phyloP scores from a whole-genome alignment of 768 basidiomycete genomes.

The Termitomyces sp. region DNA sequence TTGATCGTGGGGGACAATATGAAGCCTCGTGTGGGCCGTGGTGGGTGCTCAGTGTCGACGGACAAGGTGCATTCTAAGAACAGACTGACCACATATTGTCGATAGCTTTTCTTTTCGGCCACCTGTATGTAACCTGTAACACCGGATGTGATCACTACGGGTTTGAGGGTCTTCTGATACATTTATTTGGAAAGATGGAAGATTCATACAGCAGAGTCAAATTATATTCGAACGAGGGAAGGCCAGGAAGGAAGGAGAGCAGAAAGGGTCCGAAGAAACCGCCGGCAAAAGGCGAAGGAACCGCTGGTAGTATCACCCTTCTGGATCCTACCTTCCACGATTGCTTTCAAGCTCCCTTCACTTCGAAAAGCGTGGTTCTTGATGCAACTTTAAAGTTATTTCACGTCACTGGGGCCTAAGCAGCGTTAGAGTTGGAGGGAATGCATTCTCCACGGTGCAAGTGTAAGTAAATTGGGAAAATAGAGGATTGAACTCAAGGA shows the following conservation, averaged over 20 bases:
- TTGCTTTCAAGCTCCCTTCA: neutral
- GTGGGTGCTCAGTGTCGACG: too few species aligned
- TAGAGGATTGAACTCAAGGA: too few species aligned
- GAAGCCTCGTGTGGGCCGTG: neutral
- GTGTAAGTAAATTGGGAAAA: neutral
- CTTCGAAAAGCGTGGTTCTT: neutral
- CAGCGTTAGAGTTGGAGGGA: neutral
- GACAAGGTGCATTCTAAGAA: neutral
- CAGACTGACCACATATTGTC: neutral
- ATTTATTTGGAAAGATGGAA: too few species aligned
- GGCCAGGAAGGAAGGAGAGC: neutral
- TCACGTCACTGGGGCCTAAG: neutral
- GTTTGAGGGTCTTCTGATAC: neutral
- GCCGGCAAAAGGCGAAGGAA: too few species aligned
- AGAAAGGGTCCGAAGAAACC: neutral
- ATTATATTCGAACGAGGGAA: neutral
- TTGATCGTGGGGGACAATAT: neutral
- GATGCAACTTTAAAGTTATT: neutral
- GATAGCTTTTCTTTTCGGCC: neutral
- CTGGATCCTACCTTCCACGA: neutral
- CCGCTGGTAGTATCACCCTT: too few species aligned
- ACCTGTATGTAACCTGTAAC: too few species aligned
- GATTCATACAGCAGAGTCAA: neutral
- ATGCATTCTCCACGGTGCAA: neutral
- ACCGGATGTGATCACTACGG: neutral